Base-by-base conservation (phyloP, 768 basidiomycete genomes). In the Neoboletus magnificus region DNA sequence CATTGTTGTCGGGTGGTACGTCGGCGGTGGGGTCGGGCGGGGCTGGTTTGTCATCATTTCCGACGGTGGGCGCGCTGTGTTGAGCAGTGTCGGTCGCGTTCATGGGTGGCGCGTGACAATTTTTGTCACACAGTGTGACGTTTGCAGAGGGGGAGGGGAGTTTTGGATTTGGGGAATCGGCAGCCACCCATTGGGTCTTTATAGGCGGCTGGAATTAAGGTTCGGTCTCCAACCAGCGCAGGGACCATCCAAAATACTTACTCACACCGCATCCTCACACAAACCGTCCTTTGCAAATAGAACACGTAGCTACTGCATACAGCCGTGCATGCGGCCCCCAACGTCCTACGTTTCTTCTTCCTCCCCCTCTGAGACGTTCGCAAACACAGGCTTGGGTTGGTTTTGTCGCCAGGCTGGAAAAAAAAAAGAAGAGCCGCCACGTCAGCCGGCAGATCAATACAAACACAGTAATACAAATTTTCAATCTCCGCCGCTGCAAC, bases 341-440 rank as follows among this genome's bases (percentile, higher is more conserved):
- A 73, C 61, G 44, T 75, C 70, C 64, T 82, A 80, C 58, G 81
- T 77, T 42, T 85, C 82, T 55, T 82, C 78, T 57, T 85, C 82
- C 61, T 82, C 79, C 50, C 80, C 76, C 62, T 80, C 76, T 60
- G 79, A 76, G 53, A 71, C 80, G 56, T 83, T 75, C 47, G 85
- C 82, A 69, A 95, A 95, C 56, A 96, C 89, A 0, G 93, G 83
- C 70, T 85, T 84, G 52, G 93, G 92, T 69, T 95, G 92, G 73
- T 87, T 93, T 65, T 77, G 73, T 73, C 79, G 82, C 92, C 93
- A 93, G 37, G 93, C 92, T 94, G 79, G 77, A 74, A 77, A 77
- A 76, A 77, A 70, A 75, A 76, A 77, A 76, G 56, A 65, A 68
- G 55, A 60, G 48, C 68, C 71, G 83, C 79, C 82, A 85, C 83